Evolutionary conservation across 169 alveolate genomes (phyloP).

Genomic region (Toxoplasma gondii): DNA sequence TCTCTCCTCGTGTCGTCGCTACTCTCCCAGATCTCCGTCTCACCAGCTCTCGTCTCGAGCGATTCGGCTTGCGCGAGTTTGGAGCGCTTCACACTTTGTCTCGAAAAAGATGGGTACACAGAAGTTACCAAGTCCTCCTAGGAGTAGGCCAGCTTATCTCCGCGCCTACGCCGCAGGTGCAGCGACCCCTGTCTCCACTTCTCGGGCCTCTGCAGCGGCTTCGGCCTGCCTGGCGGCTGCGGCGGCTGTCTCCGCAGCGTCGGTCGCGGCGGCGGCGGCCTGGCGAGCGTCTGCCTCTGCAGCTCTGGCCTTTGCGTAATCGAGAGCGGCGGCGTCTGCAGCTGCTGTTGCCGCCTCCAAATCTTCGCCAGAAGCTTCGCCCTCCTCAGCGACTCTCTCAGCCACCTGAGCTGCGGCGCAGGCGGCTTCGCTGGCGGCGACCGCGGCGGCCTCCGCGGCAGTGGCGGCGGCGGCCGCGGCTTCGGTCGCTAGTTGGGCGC

Average conservation of each 20-base stretch:
- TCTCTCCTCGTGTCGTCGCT: background rate
- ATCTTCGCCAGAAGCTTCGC: background rate
- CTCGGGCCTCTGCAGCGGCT: slow-evolving; percentile 8
- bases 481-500: slow-evolving; percentile 41
- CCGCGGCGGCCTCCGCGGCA: slow-evolving; percentile 31
- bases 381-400: background rate
- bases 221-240: slow-evolving; percentile 43
- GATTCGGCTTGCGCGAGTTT: no score
- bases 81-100: no score
- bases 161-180: slow-evolving; percentile 16
- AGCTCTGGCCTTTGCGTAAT: background rate
- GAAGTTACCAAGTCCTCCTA: no score
- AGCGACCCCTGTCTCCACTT: background rate
- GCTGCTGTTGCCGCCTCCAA: background rate
- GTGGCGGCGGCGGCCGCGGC: slow-evolving; percentile 38
- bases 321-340: slow-evolving; percentile 1
- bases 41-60: no score
- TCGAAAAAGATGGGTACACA: no score
- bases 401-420: slow-evolving; percentile 13
- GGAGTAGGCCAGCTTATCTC: no score
- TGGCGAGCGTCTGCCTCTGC: background rate
- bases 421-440: slow-evolving; percentile 31
- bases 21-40: no score
- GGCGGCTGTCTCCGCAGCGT: slow-evolving; percentile 14
- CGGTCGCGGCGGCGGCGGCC: slow-evolving; percentile 14